Percentiles rank a stretch among this genome's conserved stretches.
Conservation (phyloP, 139 green algal genomes). For the Chlamydomonas sp. region DNA sequence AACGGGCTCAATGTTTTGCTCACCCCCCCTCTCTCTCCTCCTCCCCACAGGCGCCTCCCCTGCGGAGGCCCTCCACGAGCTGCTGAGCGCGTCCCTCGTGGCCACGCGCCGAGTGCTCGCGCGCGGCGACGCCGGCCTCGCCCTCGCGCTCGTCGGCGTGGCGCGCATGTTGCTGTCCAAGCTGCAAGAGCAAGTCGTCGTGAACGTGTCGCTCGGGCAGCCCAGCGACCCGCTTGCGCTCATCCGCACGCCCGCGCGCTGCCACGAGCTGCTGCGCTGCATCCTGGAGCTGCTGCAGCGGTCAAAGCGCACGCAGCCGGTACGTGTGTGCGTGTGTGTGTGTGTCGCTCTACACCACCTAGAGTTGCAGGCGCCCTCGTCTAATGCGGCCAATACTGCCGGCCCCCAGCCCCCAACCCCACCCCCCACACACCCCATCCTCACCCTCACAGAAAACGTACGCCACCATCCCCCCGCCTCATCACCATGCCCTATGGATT, state of each 20-base stretch:
- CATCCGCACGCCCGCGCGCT: conserved; percentile 23
- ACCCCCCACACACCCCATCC: no score
- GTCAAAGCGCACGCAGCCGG: conserved; percentile 17
- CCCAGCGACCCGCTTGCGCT: conserved; percentile 31
- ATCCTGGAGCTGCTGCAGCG: conserved; percentile 38
- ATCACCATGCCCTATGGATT: no score
- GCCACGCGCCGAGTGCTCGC: conserved; percentile 31
- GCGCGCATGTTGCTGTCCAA: conserved; percentile 38
- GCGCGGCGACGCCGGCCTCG: neutral
- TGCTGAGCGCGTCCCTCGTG: conserved; percentile 13
- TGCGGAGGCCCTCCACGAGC: conserved; percentile 35
- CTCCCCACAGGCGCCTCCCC: neutral
- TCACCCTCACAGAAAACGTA: no score
- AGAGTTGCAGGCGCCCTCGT: no score
- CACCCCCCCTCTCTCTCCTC: no score
- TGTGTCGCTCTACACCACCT: no score
- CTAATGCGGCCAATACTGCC: no score
- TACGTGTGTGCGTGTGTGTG: no score
- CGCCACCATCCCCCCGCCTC: no score
- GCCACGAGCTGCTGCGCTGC: conserved; percentile 38
- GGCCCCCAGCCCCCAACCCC: no score
- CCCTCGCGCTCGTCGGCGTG: conserved; percentile 17
- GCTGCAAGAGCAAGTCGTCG: conserved; percentile 32
- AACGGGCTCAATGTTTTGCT: no score
- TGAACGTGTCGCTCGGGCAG: conserved; percentile 35